Conservation (phyloP, 2,329 filamentous ascomycete genomes). For the Hypoxylon sp. region DNA sequence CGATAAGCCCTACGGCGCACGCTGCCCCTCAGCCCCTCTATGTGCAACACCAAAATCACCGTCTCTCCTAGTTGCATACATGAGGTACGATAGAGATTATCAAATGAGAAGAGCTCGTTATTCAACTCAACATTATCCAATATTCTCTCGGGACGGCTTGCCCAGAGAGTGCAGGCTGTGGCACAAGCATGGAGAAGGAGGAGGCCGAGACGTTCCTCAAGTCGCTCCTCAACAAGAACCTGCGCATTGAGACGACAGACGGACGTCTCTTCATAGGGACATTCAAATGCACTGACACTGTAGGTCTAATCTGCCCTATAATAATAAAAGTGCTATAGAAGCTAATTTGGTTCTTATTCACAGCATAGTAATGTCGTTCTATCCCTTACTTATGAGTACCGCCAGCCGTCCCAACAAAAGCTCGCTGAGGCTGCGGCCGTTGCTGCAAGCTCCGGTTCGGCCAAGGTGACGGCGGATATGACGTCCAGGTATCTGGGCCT, state of each 20-base stretch:
- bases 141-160: not conserved
- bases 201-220: constrained; percentile 70
- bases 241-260: constrained; percentile 86
- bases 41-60: constrained; percentile 1
- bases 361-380: constrained; percentile 93
- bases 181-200: constrained; percentile 59
- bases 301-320: constrained; percentile 63
- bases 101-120: not conserved
- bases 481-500: constrained; percentile 88
- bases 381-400: constrained; percentile 89
- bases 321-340: not conserved
- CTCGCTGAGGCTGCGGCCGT: constrained; percentile 57
- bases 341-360: constrained; percentile 5
- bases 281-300: constrained; percentile 95
- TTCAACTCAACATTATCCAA: not conserved
- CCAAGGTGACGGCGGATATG: constrained; percentile 76
- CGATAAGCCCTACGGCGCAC: constrained; percentile 35
- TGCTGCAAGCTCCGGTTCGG: constrained; percentile 56
- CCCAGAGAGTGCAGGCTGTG: constrained; percentile 3
- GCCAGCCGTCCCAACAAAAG: constrained; percentile 73
- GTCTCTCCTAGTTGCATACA: not conserved
- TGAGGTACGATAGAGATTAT: not conserved
- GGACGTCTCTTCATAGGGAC: constrained; percentile 89
- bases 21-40: constrained; percentile 26
- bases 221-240: constrained; percentile 81